A percentile compares a stretch with the other conserved stretches of the same genome.
phyloP scores from a whole-genome alignment of 179 eudicot species.

The Vitellaria paradoxa region DNA sequence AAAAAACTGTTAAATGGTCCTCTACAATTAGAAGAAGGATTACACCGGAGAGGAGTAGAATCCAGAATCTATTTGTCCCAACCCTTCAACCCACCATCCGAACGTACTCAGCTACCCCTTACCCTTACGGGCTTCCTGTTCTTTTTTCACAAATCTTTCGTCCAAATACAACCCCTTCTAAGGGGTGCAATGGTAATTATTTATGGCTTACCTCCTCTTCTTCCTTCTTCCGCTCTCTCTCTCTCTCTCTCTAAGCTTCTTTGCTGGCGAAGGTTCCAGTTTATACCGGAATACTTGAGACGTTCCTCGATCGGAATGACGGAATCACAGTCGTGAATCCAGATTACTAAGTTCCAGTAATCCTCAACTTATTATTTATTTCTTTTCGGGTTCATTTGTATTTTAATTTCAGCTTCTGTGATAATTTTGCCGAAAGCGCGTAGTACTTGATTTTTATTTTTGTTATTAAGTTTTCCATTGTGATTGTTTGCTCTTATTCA shows the following conservation, averaged over 20 bases:
- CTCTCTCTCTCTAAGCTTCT: neutral
- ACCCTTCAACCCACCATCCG: no score
- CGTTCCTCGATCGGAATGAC: neutral
- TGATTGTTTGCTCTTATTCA: neutral
- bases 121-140: no score
- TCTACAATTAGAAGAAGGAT: no score
- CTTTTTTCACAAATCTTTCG: no score
- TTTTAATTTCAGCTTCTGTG: neutral
- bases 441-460: no score
- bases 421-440: neutral
- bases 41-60: no score
- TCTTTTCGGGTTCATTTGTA: neutral
- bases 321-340: constrained; percentile 12
- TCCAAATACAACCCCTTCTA: no score
- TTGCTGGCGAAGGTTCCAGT: neutral
- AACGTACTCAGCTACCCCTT: no score
- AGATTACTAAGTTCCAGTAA: constrained; percentile 12
- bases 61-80: no score
- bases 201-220: no score
- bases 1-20: no score
- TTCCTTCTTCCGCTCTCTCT: neutral
- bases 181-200: no score
- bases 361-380: neutral
- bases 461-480: neutral
- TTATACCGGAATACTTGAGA: neutral